Conservation (phyloP, 805 yeast species). For the Jamesozyma piceae region DNA sequence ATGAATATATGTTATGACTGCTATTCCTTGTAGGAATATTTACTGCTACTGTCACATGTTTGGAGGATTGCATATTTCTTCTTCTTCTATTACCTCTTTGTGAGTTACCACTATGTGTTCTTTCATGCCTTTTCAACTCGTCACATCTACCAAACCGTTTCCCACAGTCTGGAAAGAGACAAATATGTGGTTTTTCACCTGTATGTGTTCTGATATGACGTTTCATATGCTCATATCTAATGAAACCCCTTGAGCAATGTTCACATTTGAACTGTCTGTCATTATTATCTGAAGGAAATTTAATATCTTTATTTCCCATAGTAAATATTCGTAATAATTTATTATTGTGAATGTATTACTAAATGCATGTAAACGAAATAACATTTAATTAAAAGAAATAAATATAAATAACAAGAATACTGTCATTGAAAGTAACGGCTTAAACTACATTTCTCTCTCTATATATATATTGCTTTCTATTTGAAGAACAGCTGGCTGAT, state of each 20-base stretch:
- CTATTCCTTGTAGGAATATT: constrained; percentile 1
- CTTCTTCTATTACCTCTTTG: constrained; percentile 4
- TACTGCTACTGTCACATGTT: constrained; percentile 1
- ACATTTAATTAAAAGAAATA: too few species aligned
- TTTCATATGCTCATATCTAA: constrained; percentile 82
- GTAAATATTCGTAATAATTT: too few species aligned
- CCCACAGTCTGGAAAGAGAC: constrained; percentile 75
- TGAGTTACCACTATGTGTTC: constrained; percentile 47
- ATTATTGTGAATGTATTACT: too few species aligned
- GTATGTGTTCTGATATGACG: constrained; percentile 89
- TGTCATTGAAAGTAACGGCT: too few species aligned
- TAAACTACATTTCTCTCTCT: too few species aligned
- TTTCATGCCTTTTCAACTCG: constrained; percentile 75
- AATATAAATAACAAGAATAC: too few species aligned
- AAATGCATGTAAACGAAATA: too few species aligned
- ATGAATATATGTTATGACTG: too few species aligned
- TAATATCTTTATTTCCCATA: constrained; percentile 1
- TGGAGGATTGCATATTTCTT: background rate
- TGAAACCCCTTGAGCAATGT: constrained; percentile 76
- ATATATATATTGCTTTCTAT: too few species aligned
- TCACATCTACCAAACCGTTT: constrained; percentile 75
- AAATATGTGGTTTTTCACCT: constrained; percentile 84
- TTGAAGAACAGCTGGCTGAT: too few species aligned
- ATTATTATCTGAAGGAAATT: constrained; percentile 7
- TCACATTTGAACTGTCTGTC: constrained; percentile 77